A percentile compares a stretch with the other conserved stretches of the same genome.
Conservation (phyloP, 2,329 filamentous ascomycete species). For the Alternaria brassicicola region DNA sequence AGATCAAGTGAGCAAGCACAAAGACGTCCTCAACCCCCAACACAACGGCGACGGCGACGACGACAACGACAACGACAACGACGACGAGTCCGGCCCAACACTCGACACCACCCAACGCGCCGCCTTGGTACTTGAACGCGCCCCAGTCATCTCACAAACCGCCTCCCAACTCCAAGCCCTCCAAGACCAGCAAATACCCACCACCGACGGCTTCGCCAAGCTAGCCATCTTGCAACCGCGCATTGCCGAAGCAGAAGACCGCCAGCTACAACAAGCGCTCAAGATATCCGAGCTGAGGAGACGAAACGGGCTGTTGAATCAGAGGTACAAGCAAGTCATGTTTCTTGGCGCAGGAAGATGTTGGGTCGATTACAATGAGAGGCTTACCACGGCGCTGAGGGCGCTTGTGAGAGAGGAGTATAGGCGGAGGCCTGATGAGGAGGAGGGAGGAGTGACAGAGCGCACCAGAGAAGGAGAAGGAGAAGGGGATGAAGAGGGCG, state of each 20-base stretch:
- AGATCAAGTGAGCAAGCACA: slow-evolving; percentile 49
- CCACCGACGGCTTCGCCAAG: slow-evolving; percentile 54
- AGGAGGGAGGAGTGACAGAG: neutral
- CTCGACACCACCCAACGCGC: slow-evolving; percentile 36
- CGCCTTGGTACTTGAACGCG: slow-evolving; percentile 53
- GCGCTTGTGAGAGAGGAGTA: slow-evolving; percentile 68
- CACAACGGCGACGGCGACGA: slow-evolving; percentile 23
- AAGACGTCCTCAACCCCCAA: slow-evolving; percentile 46
- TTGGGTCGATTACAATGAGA: slow-evolving; percentile 73
- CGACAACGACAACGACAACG: neutral
- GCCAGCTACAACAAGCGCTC: slow-evolving; percentile 65
- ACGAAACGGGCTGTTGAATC: slow-evolving; percentile 62
- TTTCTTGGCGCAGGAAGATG: slow-evolving; percentile 71
- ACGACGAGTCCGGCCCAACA: slow-evolving; percentile 22
- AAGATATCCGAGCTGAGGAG: slow-evolving; percentile 68
- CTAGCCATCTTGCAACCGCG: slow-evolving; percentile 65
- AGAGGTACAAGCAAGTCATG: slow-evolving; percentile 73
- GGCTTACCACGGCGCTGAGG: slow-evolving; percentile 69
- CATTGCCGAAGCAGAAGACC: slow-evolving; percentile 65
- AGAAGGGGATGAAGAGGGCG: slow-evolving; percentile 10
- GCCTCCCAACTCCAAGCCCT: slow-evolving; percentile 54
- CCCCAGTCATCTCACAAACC: slow-evolving; percentile 50
- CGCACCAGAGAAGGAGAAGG: slow-evolving; percentile 9
- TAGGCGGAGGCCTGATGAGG: slow-evolving; percentile 55
- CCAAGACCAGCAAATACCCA: slow-evolving; percentile 52